These are phyloP conservation scores for Flagelloscypha sp. DNA, from an alignment of 768 basidiomycete genomes.

Conservation along the genomic window DNA sequence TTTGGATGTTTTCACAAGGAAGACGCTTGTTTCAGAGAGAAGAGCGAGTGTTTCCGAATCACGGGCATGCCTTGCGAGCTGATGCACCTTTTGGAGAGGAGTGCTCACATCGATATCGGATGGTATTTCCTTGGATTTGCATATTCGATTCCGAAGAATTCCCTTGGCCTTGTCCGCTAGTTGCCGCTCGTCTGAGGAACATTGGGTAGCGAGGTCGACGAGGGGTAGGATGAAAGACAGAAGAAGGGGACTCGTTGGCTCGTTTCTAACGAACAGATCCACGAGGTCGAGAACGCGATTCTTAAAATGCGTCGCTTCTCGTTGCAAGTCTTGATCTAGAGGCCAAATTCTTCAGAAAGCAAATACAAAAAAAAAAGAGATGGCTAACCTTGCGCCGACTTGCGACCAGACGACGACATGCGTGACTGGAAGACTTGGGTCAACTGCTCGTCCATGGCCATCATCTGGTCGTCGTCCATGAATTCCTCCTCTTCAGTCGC, in stretches of 20 bases:
- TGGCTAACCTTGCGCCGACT: constrained; percentile 53
- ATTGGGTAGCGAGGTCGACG: constrained; percentile 60
- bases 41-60: constrained; percentile 54
- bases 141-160: constrained; percentile 65
- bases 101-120: constrained; percentile 34
- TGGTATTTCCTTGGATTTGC: constrained; percentile 65
- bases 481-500: constrained; percentile 57
- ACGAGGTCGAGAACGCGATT: constrained; percentile 93
- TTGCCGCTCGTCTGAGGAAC: constrained; percentile 73
- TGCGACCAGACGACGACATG: constrained; percentile 49
- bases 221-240: constrained; percentile 68
- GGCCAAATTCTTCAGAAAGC: constrained; percentile 1
- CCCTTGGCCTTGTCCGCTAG: constrained; percentile 83
- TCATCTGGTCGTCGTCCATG: constrained; percentile 98
- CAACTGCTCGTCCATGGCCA: constrained; percentile 89
- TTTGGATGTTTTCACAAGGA: constrained; percentile 47
- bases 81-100: constrained; percentile 58
- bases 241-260: constrained; percentile 63
- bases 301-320: constrained; percentile 93
- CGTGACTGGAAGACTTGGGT: constrained; percentile 77
- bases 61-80: constrained; percentile 57
- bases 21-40: constrained; percentile 64
- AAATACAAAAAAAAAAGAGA: background rate
- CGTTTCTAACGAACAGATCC: constrained; percentile 73
- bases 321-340: constrained; percentile 58